phyloP scores from a whole-genome alignment of 2,329 filamentous ascomycete species.

The Penicillium vulpinum region DNA sequence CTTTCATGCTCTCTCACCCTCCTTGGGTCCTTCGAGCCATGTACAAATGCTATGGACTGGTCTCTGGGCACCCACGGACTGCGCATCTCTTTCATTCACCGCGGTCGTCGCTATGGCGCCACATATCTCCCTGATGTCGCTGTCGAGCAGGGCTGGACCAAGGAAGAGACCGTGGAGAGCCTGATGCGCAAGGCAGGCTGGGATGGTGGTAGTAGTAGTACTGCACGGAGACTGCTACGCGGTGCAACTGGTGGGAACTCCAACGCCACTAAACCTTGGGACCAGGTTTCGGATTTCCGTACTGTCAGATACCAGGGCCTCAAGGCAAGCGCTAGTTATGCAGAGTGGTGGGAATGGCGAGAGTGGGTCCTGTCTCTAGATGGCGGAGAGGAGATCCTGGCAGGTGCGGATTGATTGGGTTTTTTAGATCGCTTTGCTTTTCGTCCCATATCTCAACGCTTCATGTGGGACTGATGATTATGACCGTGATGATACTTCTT shows the following conservation, averaged over 20 bases:
- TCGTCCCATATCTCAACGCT: neutral
- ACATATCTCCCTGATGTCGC: slow-evolving; percentile 94
- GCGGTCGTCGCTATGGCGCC: slow-evolving; percentile 71
- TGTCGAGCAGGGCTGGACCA: slow-evolving; percentile 88
- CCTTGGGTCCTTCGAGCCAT: slow-evolving; percentile 80
- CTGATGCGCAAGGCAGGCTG: slow-evolving; percentile 95
- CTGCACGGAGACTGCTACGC: slow-evolving; percentile 40
- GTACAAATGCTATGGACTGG: slow-evolving; percentile 77
- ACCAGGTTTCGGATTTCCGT: slow-evolving; percentile 69
- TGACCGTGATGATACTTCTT: slow-evolving; percentile 2
- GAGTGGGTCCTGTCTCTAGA: slow-evolving; percentile 60
- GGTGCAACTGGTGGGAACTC: slow-evolving; percentile 36
- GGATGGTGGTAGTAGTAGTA: slow-evolving; percentile 58
- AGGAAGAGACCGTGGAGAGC: slow-evolving; percentile 86
- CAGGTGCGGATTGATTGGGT: slow-evolving; percentile 5
- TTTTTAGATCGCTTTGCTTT: neutral
- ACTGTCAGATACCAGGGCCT: slow-evolving; percentile 85
- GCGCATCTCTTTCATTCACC: slow-evolving; percentile 77
- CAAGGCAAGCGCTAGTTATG: slow-evolving; percentile 69
- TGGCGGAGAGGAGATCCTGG: slow-evolving; percentile 30
- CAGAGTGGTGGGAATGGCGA: slow-evolving; percentile 77
- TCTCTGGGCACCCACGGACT: slow-evolving; percentile 81
- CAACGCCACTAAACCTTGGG: slow-evolving; percentile 58
- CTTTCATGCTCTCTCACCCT: slow-evolving; percentile 69
- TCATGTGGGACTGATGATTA: slow-evolving; percentile 6